Evolutionary conservation across 176 grass and related monocot genomes (phyloP).

Genomic region (Bonia amplexicaulis): DNA sequence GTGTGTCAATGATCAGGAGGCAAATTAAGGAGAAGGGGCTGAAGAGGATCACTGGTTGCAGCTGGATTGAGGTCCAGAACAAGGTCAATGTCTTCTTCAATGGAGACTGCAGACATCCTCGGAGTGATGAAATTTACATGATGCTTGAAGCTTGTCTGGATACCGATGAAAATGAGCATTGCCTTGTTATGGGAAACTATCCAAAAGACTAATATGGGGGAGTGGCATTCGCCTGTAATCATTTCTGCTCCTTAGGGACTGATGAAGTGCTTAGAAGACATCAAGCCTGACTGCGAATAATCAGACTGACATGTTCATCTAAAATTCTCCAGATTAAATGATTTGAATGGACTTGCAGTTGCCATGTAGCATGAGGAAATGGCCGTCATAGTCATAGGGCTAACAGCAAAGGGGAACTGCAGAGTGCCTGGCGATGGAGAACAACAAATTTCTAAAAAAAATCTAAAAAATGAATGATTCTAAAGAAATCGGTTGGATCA

Average conservation of each 20-base stretch:
- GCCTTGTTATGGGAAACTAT: neutral
- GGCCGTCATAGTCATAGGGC: neutral
- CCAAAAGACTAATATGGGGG: neutral
- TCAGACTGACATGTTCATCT: neutral
- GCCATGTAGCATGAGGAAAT: neutral
- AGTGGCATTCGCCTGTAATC: neutral
- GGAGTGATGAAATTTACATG: slow-evolving; percentile 62
- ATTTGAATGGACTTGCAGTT: neutral
- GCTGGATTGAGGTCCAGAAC: slow-evolving; percentile 81
- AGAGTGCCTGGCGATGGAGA: neutral
- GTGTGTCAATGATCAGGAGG: slow-evolving; percentile 61
- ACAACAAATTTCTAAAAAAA: neutral
- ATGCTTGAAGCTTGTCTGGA: slow-evolving; percentile 47
- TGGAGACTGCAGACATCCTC: slow-evolving; percentile 57
- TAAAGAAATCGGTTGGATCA: neutral
- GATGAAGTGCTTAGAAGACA: neutral
- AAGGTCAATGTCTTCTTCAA: slow-evolving; percentile 77
- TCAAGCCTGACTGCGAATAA: neutral
- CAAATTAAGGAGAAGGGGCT: slow-evolving; percentile 77
- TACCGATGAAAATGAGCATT: neutral
- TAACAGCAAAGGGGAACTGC: neutral
- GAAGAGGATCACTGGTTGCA: slow-evolving; percentile 82
- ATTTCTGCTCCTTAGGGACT: neutral
- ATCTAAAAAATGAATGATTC: neutral
- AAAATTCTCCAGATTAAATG: neutral